These are phyloP conservation scores for Boletus sp. DNA, from an alignment of 768 basidiomycete genomes.

Conservation along the genomic window DNA sequence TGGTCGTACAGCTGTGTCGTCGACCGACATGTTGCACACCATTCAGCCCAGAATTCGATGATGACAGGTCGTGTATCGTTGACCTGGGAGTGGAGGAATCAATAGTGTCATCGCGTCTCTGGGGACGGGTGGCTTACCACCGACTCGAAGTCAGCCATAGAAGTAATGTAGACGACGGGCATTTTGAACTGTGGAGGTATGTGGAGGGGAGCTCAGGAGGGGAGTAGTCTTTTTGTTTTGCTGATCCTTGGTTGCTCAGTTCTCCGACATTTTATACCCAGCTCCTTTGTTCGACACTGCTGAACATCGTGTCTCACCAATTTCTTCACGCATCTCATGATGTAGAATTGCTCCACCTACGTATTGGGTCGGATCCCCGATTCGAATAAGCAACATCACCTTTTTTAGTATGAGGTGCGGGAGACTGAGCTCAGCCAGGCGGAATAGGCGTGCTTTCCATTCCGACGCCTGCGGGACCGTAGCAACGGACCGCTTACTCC, in stretches of 20 bases:
- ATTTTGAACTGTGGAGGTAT: conserved; percentile 17
- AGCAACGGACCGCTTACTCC: conserved; percentile 17
- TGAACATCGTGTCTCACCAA: conserved; percentile 14
- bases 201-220: conserved; percentile 10
- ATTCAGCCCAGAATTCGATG: conserved; percentile 33
- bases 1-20: conserved; percentile 22
- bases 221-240: conserved; percentile 8
- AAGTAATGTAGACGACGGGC: conserved; percentile 24
- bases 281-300: conserved; percentile 16
- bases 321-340: conserved; percentile 10
- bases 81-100: conserved; percentile 15
- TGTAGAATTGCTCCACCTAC: conserved; percentile 18
- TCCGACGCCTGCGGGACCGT: conserved; percentile 24
- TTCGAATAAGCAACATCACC: conserved; percentile 17
- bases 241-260: conserved; percentile 12
- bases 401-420: conserved; percentile 12
- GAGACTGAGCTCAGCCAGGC: conserved; percentile 26
- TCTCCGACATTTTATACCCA: conserved; percentile 26
- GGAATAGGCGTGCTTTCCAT: conserved; percentile 31
- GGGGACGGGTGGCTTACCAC: conserved; percentile 15
- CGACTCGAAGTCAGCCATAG: conserved; percentile 24
- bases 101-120: conserved; percentile 2
- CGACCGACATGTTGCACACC: conserved; percentile 24
- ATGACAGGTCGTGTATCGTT: conserved; percentile 22
- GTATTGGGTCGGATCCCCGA: conserved; percentile 22